phyloP scores from a whole-genome alignment of 257 asterid genomes.

The Solanum sparsipilum region DNA sequence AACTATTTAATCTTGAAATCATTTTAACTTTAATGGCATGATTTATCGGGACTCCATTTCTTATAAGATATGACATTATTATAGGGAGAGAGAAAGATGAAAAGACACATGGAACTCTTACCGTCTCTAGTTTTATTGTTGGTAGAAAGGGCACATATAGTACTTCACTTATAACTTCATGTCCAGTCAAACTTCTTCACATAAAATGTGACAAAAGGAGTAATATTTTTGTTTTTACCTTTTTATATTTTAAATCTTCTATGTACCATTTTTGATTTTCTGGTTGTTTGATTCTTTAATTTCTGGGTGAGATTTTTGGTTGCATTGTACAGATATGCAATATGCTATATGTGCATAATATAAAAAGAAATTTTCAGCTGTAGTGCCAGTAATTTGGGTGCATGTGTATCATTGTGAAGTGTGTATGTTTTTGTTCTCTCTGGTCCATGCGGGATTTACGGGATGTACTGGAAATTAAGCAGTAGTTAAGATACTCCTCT shows the following conservation, averaged over 20 bases:
- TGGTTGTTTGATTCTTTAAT: neutral
- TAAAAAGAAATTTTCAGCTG: neutral
- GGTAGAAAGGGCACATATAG: neutral
- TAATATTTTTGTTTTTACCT: neutral
- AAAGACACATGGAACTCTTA: neutral
- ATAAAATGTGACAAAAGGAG: neutral
- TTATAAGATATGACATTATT: neutral
- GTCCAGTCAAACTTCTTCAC: neutral
- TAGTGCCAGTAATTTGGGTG: neutral
- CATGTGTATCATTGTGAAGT: neutral
- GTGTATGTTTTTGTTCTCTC: neutral
- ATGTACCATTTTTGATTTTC: neutral
- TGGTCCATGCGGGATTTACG: neutral
- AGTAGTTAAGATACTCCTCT: neutral
- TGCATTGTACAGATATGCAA: neutral
- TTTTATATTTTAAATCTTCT: neutral
- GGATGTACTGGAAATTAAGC: neutral
- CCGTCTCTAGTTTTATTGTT: neutral
- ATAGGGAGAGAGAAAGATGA: neutral
- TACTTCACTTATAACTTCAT: neutral
- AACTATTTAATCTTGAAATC: neutral
- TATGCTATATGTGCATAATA: neutral
- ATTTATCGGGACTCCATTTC: neutral
- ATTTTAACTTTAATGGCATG: neutral
- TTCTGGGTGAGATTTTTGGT: neutral